Evolutionary conservation across 352 stramenopile genomes (phyloP).

Genomic region (Vaucheria bursata): DNA sequence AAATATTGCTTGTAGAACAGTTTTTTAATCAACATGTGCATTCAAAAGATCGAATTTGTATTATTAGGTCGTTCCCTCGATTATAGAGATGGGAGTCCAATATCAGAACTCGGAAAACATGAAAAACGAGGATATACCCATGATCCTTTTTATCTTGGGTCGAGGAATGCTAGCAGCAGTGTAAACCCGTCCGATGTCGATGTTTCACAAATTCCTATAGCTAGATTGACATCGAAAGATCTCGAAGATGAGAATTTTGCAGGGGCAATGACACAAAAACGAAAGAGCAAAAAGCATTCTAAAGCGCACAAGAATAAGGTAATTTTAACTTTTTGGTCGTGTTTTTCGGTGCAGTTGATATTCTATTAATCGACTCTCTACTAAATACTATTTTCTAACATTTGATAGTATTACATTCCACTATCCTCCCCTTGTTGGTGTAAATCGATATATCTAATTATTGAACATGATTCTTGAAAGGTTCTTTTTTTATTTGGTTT

Average conservation of each 20-base stretch:
- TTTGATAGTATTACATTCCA: no score
- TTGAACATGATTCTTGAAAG: no score
- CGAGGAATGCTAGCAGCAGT: not conserved
- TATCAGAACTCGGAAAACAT: not conserved
- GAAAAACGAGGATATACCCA: not conserved
- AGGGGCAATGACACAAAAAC: not conserved
- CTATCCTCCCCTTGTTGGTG: no score
- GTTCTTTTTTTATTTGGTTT: no score
- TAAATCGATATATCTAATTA: no score
- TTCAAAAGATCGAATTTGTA: no score
- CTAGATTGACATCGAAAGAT: constrained; percentile 5
- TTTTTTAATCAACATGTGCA: no score
- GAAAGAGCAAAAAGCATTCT: constrained; percentile 16
- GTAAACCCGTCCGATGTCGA: not conserved
- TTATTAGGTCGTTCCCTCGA: not conserved
- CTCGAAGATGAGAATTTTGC: not conserved
- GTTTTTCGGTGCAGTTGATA: not conserved
- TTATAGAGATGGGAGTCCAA: not conserved
- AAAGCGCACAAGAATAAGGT: constrained; percentile 2
- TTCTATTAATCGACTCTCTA: not conserved
- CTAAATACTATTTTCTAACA: no score
- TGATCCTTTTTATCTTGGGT: constrained; percentile 3
- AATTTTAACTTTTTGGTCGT: not conserved
- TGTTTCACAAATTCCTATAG: constrained; percentile 5
- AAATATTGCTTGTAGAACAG: no score